A percentile compares a stretch with the other conserved stretches of the same genome.
Conservation (phyloP, 495 filamentous ascomycete genomes). For the Hyaloscypha variabilis region DNA sequence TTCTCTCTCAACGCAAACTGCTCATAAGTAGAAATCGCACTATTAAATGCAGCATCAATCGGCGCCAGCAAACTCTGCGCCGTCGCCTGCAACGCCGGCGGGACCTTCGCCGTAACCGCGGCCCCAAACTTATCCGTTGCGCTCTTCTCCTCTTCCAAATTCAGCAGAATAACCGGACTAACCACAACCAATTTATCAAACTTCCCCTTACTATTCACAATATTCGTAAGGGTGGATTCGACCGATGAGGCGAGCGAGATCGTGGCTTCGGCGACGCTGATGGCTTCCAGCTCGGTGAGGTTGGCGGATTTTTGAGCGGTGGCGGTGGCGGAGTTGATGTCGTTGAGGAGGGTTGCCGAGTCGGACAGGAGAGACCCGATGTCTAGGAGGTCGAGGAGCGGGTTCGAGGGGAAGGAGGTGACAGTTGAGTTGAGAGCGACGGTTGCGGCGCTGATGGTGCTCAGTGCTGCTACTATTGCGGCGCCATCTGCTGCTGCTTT, state of each 20-base stretch:
- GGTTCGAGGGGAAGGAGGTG: slow-evolving; percentile 29
- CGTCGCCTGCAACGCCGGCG: slow-evolving; percentile 28
- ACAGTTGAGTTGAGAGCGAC: slow-evolving; percentile 35
- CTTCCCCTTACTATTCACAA: slow-evolving; percentile 36
- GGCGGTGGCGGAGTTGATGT: slow-evolving; percentile 35
- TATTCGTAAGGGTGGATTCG: slow-evolving; percentile 31
- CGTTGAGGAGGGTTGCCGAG: slow-evolving; percentile 31
- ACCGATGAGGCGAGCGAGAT: slow-evolving; percentile 30
- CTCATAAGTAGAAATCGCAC: slow-evolving; percentile 32
- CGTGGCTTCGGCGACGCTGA: slow-evolving; percentile 34
- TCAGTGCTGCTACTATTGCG: slow-evolving; percentile 36
- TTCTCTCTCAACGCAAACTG: background rate
- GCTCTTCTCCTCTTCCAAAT: slow-evolving; percentile 36
- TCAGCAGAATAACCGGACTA: slow-evolving; percentile 37
- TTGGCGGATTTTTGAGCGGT: slow-evolving; percentile 29
- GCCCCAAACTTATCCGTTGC: slow-evolving; percentile 37
- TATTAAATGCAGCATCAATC: slow-evolving; percentile 34
- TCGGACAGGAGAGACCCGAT: slow-evolving; percentile 34
- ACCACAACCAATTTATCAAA: slow-evolving; percentile 38
- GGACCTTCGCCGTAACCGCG: slow-evolving; percentile 39
- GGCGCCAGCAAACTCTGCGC: slow-evolving; percentile 33
- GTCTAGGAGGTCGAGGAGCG: slow-evolving; percentile 23
- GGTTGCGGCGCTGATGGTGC: slow-evolving; percentile 32
- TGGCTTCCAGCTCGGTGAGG: slow-evolving; percentile 29
- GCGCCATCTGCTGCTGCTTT: slow-evolving; percentile 30